Evolutionary conservation across 257 asterid genomes (phyloP).

Genomic region (Capsicum baccatum): DNA sequence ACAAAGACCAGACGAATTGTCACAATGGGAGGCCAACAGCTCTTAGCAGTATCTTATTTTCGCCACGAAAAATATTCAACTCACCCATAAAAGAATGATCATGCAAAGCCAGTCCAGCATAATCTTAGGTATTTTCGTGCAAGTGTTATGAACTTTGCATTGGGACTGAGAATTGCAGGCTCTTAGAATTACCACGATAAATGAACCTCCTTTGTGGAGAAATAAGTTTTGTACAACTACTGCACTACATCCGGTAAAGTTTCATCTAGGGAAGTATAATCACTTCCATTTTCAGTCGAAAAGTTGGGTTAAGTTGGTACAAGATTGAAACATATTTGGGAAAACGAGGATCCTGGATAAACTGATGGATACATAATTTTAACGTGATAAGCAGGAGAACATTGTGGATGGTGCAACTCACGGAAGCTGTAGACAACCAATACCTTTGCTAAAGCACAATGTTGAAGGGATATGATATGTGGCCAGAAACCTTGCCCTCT

Average conservation of each 20-base stretch:
- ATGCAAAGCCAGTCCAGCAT: not conserved
- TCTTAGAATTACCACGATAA: not conserved
- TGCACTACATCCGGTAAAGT: not conserved
- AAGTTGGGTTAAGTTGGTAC: not conserved
- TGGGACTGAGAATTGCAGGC: not conserved
- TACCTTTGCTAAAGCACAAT: slow-evolving; percentile 5
- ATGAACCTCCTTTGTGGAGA: not conserved
- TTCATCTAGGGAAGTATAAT: not conserved
- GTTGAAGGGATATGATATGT: slow-evolving; percentile 4
- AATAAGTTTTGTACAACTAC: not conserved
- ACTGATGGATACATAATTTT: not conserved
- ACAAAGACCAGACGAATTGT: not conserved
- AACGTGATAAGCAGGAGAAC: not conserved
- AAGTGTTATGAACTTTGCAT: not conserved
- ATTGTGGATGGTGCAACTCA: not conserved
- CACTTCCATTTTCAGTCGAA: not conserved
- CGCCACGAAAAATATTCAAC: not conserved
- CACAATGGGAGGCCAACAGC: not conserved
- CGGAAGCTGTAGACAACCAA: not conserved
- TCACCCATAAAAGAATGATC: not conserved
- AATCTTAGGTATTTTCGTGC: not conserved
- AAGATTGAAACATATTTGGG: not conserved
- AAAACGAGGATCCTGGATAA: not conserved
- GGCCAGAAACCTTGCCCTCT: not conserved
- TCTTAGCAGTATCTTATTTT: not conserved